These are phyloP conservation scores for Triticum dicoccoides DNA, from an alignment of 176 grass and related monocot genomes.

Conservation along the genomic window DNA sequence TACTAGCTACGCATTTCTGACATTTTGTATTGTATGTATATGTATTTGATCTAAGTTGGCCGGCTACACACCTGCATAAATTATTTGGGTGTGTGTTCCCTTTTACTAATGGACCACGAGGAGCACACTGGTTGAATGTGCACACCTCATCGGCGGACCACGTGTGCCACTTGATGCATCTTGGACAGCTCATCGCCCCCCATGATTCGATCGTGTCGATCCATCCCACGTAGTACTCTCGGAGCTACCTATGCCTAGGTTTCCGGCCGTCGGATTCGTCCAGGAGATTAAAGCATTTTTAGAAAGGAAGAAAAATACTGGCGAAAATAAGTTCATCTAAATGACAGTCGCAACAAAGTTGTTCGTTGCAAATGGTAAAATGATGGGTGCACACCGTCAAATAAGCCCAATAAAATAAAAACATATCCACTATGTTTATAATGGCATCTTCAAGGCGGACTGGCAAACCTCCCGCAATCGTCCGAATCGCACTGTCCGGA, in stretches of 20 bases:
- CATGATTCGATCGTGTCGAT: not conserved
- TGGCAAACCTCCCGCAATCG: too few relatives aligned
- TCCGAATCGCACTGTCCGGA: too few relatives aligned
- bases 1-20: not conserved
- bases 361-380: not conserved
- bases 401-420: not conserved
- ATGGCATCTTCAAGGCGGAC: too few relatives aligned
- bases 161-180: slow-evolving; percentile 21
- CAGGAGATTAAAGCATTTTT: not conserved
- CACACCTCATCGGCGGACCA: slow-evolving; percentile 19
- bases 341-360: not conserved
- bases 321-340: not conserved
- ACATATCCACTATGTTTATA: not conserved
- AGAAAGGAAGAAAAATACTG: not conserved
- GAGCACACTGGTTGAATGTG: slow-evolving; percentile 5
- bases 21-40: not conserved
- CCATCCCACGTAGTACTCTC: not conserved
- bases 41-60: not conserved
- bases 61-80: not conserved
- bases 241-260: slow-evolving; percentile 27
- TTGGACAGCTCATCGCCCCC: not conserved
- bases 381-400: not conserved
- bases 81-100: not conserved
- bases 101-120: slow-evolving; percentile 35
- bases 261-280: not conserved